phyloP scores from a whole-genome alignment of 2,329 filamentous ascomycete species.

The Malbranchea cinnamomea region DNA sequence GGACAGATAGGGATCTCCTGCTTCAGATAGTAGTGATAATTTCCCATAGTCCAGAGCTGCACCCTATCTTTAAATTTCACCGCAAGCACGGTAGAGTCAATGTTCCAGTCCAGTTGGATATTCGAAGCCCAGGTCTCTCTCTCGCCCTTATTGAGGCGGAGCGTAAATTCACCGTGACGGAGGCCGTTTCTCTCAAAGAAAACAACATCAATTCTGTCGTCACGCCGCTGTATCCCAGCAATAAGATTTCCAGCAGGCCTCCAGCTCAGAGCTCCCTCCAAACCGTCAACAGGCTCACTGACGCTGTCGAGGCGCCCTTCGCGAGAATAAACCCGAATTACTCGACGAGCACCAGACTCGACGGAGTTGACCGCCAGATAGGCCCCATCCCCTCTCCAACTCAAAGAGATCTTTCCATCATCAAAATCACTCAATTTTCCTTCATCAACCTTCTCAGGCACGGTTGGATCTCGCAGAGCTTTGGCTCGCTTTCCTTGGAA shows the following conservation, averaged over 20 bases:
- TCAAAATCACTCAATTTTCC: slow-evolving; percentile 63
- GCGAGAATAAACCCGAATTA: slow-evolving; percentile 78
- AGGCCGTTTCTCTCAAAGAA: slow-evolving; percentile 98
- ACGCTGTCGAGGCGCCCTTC: slow-evolving; percentile 85
- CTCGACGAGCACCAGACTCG: slow-evolving; percentile 53
- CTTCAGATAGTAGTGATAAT: slow-evolving; percentile 97
- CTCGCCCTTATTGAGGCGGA: slow-evolving; percentile 51
- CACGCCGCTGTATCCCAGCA: slow-evolving; percentile 63
- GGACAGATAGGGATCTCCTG: slow-evolving; percentile 52
- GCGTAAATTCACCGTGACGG: slow-evolving; percentile 83
- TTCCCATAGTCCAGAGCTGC: slow-evolving; percentile 95
- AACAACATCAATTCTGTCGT: slow-evolving; percentile 59
- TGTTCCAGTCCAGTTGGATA: slow-evolving; percentile 70
- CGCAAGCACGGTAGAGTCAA: slow-evolving; percentile 79
- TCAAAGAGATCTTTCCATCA: slow-evolving; percentile 56
- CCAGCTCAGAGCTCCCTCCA: slow-evolving; percentile 85
- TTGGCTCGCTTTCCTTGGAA: slow-evolving; percentile 84
- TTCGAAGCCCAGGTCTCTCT: slow-evolving; percentile 38
- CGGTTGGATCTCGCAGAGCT: slow-evolving; percentile 80
- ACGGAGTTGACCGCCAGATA: slow-evolving; percentile 76
- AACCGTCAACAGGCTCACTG: slow-evolving; percentile 81
- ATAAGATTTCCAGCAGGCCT: slow-evolving; percentile 80
- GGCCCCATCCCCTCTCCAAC: slow-evolving; percentile 87
- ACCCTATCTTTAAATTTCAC: slow-evolving; percentile 58
- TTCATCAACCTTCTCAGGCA: slow-evolving; percentile 81